These are phyloP conservation scores for Diaporthe destruens DNA, from an alignment of 2,329 filamentous ascomycete species.

Conservation along the genomic window DNA sequence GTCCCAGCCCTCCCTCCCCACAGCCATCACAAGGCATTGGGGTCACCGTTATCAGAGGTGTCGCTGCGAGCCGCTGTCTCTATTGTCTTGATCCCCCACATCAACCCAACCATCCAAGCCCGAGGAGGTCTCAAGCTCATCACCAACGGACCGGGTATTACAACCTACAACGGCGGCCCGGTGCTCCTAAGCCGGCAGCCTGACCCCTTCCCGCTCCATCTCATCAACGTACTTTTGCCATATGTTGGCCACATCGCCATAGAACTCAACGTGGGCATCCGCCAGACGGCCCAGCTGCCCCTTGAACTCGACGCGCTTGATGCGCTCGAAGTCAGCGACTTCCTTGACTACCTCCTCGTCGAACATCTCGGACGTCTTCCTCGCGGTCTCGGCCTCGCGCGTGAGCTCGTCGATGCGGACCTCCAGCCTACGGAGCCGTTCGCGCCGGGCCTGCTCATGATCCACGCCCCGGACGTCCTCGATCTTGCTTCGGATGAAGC, in stretches of 20 bases:
- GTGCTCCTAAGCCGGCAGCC: constrained; percentile 37
- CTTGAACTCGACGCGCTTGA: constrained; percentile 94
- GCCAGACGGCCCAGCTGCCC: constrained; percentile 86
- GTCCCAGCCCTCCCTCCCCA: constrained; percentile 5
- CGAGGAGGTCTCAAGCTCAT: background rate
- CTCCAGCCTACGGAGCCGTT: constrained; percentile 90
- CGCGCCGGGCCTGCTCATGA: constrained; percentile 90
- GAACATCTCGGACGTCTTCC: constrained; percentile 89
- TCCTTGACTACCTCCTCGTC: constrained; percentile 97
- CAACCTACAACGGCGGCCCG: background rate
- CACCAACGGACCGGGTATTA: background rate
- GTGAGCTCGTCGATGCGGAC: constrained; percentile 93
- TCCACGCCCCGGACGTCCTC: constrained; percentile 97
- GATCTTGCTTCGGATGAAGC: constrained; percentile 92
- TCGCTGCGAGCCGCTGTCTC: background rate
- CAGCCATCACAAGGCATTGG: background rate
- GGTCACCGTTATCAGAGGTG: background rate
- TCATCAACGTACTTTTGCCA: constrained; percentile 94
- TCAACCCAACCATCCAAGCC: constrained; percentile 15
- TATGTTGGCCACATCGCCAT: constrained; percentile 80
- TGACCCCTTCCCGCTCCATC: constrained; percentile 77
- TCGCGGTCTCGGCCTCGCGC: constrained; percentile 87
- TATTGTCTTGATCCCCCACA: background rate
- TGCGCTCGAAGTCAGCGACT: constrained; percentile 93
- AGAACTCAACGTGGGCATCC: constrained; percentile 89